Evolutionary conservation across 129 eudicot species (phyloP).

Genomic region (Mikania micrantha): DNA sequence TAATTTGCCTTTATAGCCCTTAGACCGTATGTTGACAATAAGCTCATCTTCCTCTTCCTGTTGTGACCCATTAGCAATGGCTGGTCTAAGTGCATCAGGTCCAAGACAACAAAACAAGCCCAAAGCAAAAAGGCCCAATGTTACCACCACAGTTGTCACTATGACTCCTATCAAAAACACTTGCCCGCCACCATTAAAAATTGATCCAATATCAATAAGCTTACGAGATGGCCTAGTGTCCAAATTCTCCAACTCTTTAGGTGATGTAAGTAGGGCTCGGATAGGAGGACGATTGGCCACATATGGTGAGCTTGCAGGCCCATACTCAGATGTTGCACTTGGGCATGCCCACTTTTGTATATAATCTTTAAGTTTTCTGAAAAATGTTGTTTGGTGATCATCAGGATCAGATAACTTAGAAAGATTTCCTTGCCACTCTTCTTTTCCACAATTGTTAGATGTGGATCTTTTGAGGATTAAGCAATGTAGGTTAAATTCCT

Average conservation of each 20-base stretch:
- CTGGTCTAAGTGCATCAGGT: slow-evolving; percentile 18
- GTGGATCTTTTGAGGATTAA: slow-evolving; percentile 12
- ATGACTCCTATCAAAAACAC: slow-evolving; percentile 18
- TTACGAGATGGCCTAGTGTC: slow-evolving; percentile 25
- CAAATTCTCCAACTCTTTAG: slow-evolving; percentile 11
- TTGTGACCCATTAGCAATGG: neutral
- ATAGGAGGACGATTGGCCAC: slow-evolving; percentile 12
- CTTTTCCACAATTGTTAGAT: slow-evolving; percentile 6
- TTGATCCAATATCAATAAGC: slow-evolving; percentile 20
- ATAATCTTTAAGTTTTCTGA: slow-evolving; percentile 18
- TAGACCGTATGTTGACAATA: slow-evolving; percentile 19
- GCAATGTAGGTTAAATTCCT: neutral
- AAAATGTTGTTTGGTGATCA: slow-evolving; percentile 14
- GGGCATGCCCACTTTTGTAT: slow-evolving; percentile 21
- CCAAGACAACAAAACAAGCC: slow-evolving; percentile 26
- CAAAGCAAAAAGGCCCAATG: slow-evolving; percentile 24
- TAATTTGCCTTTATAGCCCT: slow-evolving; percentile 19
- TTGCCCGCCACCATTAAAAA: neutral
- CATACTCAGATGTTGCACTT: slow-evolving; percentile 6
- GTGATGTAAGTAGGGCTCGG: slow-evolving; percentile 29
- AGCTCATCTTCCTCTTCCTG: slow-evolving; percentile 19
- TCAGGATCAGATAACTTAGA: neutral
- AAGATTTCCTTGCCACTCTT: slow-evolving; percentile 15
- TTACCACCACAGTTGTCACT: slow-evolving; percentile 17
- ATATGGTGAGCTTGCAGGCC: neutral